Evolutionary conservation across 75 land plant genomes (phyloP).

Genomic region (Adiantum capillusveneris): DNA sequence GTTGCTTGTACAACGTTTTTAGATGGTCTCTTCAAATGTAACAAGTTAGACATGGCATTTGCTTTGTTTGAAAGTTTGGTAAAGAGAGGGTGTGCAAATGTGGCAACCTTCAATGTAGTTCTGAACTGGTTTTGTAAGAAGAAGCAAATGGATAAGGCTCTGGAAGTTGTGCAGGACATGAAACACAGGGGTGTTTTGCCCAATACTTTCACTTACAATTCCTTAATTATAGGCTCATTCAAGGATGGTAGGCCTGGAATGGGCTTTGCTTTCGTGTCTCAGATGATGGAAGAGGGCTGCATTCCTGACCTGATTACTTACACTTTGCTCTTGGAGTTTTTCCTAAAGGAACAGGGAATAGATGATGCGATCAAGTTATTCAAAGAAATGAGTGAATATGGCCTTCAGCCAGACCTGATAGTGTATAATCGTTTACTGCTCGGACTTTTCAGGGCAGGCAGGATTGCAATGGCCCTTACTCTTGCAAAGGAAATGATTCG

Average conservation of each 20-base stretch:
- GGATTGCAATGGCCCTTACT: constrained; percentile 34
- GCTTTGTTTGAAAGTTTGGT: constrained; percentile 24
- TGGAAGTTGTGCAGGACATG: constrained; percentile 12
- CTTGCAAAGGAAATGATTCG: constrained; percentile 28
- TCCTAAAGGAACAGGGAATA: constrained; percentile 16
- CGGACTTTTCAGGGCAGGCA: constrained; percentile 39
- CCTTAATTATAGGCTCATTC: constrained; percentile 38
- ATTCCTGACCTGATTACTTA: constrained; percentile 64
- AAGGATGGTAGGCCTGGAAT: constrained; percentile 36
- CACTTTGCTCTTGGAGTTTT: constrained; percentile 71
- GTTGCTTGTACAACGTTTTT: constrained; percentile 30
- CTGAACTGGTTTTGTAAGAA: constrained; percentile 23
- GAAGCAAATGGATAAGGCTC: constrained; percentile 19
- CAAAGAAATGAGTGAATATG: constrained; percentile 53
- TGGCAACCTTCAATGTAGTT: constrained; percentile 21
- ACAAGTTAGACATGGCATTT: constrained; percentile 20
- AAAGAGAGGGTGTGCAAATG: constrained; percentile 17
- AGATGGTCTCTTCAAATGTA: constrained; percentile 28
- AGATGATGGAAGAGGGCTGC: constrained; percentile 74
- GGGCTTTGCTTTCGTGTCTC: constrained; percentile 36
- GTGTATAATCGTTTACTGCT: constrained; percentile 70
- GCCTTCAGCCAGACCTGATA: constrained; percentile 56
- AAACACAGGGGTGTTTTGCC: no score
- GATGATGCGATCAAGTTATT: constrained; percentile 34
- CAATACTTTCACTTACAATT: no score